A percentile compares a stretch with the other conserved stretches of the same genome.
These are phyloP conservation scores for Coleophoma eucalyptorum DNA, from an alignment of 2,329 filamentous ascomycete species.

Conservation along the genomic window DNA sequence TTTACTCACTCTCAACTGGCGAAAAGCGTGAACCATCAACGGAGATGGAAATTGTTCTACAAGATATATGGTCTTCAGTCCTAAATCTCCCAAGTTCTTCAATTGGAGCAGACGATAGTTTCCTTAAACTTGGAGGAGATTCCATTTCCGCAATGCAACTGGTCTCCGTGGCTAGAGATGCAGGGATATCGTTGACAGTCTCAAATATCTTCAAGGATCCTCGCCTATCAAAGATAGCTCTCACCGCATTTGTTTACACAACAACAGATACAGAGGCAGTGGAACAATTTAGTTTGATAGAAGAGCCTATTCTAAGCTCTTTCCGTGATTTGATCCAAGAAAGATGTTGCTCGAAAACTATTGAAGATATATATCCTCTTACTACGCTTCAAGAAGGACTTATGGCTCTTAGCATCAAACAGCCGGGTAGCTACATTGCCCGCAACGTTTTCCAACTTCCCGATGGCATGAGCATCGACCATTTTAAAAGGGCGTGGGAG, in stretches of 20 bases:
- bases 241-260: not conserved
- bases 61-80: slow-evolving; percentile 44
- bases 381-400: slow-evolving; percentile 31
- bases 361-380: slow-evolving; percentile 30
- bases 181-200: slow-evolving; percentile 38
- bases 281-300: not conserved
- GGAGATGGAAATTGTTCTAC: slow-evolving; percentile 23
- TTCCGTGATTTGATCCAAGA: no score
- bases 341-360: no score
- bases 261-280: not conserved
- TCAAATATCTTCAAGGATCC: not conserved
- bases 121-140: slow-evolving; percentile 58
- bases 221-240: not conserved
- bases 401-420: slow-evolving; percentile 26
- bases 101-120: slow-evolving; percentile 51
- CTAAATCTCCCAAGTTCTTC: slow-evolving; percentile 38
- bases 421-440: slow-evolving; percentile 28
- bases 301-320: no score
- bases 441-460: slow-evolving; percentile 9
- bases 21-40: not conserved
- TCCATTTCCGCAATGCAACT: slow-evolving; percentile 59
- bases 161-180: slow-evolving; percentile 47
- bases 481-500: slow-evolving; percentile 19
- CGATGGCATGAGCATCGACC: not conserved
- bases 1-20: not conserved